phyloP scores from a whole-genome alignment of 345 rosid genomes.

The Lumnitzera littorea region DNA sequence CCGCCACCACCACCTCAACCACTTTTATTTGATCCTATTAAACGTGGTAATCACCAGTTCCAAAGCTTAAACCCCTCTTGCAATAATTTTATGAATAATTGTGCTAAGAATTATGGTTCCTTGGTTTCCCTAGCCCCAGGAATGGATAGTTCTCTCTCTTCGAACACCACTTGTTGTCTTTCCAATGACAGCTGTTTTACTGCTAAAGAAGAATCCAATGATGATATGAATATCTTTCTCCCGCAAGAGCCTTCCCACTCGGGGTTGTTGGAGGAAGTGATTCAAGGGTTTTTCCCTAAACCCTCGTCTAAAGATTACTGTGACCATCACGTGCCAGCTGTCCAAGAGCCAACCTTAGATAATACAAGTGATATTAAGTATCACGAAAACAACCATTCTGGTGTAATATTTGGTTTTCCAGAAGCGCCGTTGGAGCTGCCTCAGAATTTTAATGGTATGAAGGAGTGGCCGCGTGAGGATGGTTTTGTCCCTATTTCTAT shows the following conservation, averaged over 20 bases:
- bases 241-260: conserved; percentile 55
- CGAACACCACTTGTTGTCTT: neutral
- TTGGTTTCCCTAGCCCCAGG: neutral
- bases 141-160: conserved; percentile 1
- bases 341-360: neutral
- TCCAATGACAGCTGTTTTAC: neutral
- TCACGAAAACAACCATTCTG: too few species aligned
- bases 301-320: conserved; percentile 13
- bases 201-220: neutral
- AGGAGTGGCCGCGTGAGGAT: neutral
- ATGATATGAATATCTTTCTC: conserved; percentile 26
- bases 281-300: conserved; percentile 66
- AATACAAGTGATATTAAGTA: neutral
- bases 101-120: neutral
- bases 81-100: neutral
- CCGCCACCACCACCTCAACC: neutral
- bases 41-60: too few species aligned
- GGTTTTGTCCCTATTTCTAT: neutral
- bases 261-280: conserved; percentile 74
- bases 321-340: neutral
- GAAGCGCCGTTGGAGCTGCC: neutral
- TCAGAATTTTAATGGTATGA: neutral
- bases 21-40: too few species aligned
- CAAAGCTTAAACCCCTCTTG: neutral
- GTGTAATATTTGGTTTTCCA: too few species aligned